A percentile compares a stretch with the other conserved stretches of the same genome.
phyloP scores from a whole-genome alignment of 306 rosid species.

The Quercus parvula region DNA sequence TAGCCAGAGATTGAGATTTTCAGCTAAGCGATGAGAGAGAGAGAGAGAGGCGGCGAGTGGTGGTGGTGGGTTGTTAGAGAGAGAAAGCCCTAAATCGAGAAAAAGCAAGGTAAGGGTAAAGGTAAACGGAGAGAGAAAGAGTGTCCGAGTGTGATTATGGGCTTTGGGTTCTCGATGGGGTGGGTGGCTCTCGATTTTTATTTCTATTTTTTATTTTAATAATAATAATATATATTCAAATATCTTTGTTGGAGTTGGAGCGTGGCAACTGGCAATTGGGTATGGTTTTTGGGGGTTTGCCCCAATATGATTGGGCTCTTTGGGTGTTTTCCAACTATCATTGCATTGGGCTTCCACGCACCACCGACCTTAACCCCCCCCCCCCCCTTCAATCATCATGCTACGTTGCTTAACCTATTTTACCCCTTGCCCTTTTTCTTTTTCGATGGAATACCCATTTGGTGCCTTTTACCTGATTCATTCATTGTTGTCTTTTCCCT shows the following conservation, averaged over 20 bases:
- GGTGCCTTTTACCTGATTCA: too few relatives aligned
- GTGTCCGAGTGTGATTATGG: neutral
- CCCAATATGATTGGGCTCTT: neutral
- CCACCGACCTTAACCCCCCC: neutral
- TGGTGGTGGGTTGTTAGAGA: neutral
- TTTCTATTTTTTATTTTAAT: neutral
- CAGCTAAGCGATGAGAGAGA: constrained; percentile 24
- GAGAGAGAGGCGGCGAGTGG: constrained; percentile 16
- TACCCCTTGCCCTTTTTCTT: neutral
- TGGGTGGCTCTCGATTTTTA: constrained; percentile 1
- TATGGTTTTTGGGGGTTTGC: neutral
- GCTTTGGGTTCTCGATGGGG: neutral
- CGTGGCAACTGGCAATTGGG: too few relatives aligned
- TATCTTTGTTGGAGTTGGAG: too few relatives aligned
- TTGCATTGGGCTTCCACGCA: neutral
- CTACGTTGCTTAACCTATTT: neutral
- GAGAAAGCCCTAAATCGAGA: neutral
- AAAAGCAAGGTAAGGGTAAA: too few relatives aligned
- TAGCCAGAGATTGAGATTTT: neutral
- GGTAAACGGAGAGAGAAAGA: neutral
- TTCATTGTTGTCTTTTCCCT: too few relatives aligned
- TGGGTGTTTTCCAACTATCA: neutral
- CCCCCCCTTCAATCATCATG: neutral
- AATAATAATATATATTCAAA: too few relatives aligned
- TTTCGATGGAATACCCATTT: too few relatives aligned